Conservation (phyloP, 108 stramenopile species). For the Schizochytrium sp. region DNA sequence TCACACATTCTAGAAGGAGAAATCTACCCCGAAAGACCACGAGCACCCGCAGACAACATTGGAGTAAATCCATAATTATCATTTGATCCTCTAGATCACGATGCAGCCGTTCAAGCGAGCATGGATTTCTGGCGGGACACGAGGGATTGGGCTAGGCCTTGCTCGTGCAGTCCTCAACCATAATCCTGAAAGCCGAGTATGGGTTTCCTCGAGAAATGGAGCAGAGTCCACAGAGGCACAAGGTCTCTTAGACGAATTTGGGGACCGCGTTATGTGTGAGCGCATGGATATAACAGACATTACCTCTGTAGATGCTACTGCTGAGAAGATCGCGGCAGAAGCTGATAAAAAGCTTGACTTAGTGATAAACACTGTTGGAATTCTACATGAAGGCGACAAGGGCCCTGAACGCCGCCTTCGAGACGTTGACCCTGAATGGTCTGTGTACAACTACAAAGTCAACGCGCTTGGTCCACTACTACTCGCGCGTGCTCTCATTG, state of each 20-base stretch:
- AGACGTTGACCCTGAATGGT: conserved; percentile 84
- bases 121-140: conserved; percentile 34
- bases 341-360: conserved; percentile 72
- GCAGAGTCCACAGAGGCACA: too few species aligned
- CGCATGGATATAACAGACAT: conserved; percentile 36
- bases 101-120: conserved; percentile 47
- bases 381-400: conserved; percentile 80
- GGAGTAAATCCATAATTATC: too few species aligned
- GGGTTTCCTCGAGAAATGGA: conserved; percentile 26
- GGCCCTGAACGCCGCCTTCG: conserved; percentile 83
- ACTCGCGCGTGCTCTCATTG: conserved; percentile 30
- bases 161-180: background rate
- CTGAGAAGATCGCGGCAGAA: background rate
- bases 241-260: background rate
- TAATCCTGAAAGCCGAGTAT: background rate
- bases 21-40: too few species aligned
- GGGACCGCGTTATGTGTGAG: conserved; percentile 29
- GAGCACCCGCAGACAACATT: too few species aligned
- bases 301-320: background rate
- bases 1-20: too few species aligned
- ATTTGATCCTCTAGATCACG: background rate
- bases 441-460: conserved; percentile 71
- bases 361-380: conserved; percentile 84
- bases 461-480: conserved; percentile 59
- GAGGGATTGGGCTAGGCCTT: conserved; percentile 19